A percentile compares a stretch with the other conserved stretches of the same genome.
Evolutionary conservation across 441 rosid genomes (phyloP).

Genomic region (Adansonia gregorii): DNA sequence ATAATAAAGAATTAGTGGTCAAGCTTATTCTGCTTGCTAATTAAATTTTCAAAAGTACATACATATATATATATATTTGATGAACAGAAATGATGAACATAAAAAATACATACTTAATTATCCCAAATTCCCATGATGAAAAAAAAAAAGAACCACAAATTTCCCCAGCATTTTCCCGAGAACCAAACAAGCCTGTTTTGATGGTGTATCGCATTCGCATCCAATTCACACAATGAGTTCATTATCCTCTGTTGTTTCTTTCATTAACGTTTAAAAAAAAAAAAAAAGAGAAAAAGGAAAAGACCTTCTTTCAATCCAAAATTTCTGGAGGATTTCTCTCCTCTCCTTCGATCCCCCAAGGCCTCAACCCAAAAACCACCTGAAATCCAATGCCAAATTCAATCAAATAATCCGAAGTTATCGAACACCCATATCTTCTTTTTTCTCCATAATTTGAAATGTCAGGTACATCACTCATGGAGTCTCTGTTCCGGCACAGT

Average conservation of each 20-base stretch:
- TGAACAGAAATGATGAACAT: too few species aligned
- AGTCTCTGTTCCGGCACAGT: too few species aligned
- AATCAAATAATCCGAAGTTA: neutral
- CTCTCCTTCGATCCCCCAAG: neutral
- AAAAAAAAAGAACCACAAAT: neutral
- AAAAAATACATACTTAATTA: too few species aligned
- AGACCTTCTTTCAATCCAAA: neutral
- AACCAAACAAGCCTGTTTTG: neutral
- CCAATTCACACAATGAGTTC: neutral
- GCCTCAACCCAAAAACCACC: neutral
- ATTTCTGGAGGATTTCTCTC: neutral
- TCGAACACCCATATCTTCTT: neutral
- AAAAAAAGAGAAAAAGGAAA: too few species aligned
- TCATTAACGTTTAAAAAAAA: too few species aligned
- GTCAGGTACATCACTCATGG: slow-evolving; percentile 9
- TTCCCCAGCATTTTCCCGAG: neutral
- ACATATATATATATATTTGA: too few species aligned
- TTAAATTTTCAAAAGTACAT: too few species aligned
- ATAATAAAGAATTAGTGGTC: too few species aligned
- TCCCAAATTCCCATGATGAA: too few species aligned
- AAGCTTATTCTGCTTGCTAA: too few species aligned
- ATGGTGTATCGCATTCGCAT: neutral
- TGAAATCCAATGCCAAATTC: slow-evolving; percentile 6
- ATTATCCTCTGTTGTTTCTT: neutral
- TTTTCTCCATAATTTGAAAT: slow-evolving; percentile 22